A percentile compares a stretch with the other conserved stretches of the same genome.
Evolutionary conservation across 108 stramenopile genomes (phyloP).

Genomic region (Heterococcus sp.): DNA sequence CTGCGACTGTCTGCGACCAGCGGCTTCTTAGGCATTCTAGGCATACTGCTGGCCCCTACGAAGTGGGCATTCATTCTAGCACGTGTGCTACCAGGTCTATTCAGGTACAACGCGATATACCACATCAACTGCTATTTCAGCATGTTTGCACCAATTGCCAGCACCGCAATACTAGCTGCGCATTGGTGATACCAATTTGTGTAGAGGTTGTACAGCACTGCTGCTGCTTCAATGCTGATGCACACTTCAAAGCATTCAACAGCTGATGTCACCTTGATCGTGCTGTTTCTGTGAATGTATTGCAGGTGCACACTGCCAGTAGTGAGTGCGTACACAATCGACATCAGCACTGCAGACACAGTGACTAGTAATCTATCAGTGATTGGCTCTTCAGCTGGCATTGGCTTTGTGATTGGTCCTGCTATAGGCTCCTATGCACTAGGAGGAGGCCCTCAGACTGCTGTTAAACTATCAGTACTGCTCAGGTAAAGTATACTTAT

Average conservation of each 20-base stretch:
- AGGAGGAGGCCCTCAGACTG: background rate
- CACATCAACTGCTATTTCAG: too few species aligned
- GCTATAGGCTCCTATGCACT: background rate
- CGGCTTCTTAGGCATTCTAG: background rate
- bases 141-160: too few species aligned
- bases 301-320: background rate
- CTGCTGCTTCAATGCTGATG: too few species aligned
- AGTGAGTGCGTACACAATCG: background rate
- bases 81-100: background rate
- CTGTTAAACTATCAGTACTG: background rate
- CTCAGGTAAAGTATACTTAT: background rate
- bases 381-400: background rate
- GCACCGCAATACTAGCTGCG: too few species aligned
- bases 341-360: background rate
- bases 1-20: background rate
- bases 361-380: background rate
- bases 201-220: too few species aligned
- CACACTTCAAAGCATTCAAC: too few species aligned
- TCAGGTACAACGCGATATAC: background rate
- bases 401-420: background rate
- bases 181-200: too few species aligned
- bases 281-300: background rate
- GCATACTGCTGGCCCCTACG: background rate
- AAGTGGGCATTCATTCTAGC: background rate
- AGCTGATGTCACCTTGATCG: too few species aligned